Conservation (phyloP, 164 flowering plant genomes). For the Santalum album region DNA sequence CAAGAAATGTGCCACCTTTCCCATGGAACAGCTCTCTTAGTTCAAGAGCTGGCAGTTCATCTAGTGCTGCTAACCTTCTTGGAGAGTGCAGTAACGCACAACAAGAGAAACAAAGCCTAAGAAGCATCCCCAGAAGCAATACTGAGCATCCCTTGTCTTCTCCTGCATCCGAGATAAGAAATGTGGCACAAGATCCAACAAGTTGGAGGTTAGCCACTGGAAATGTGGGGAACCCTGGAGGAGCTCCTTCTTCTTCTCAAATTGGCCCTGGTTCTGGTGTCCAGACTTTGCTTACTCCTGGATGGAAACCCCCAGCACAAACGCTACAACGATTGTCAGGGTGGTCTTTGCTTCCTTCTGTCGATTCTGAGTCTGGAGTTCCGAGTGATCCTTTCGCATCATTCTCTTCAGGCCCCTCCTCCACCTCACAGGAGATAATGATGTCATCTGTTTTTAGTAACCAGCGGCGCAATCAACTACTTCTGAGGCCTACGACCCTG, state of each 20-base stretch:
- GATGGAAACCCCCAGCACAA: conserved; percentile 20
- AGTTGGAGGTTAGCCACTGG: conserved; percentile 34
- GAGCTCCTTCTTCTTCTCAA: conserved; percentile 22
- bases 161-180: conserved; percentile 29
- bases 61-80: conserved; percentile 15
- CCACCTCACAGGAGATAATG: conserved; percentile 18
- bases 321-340: conserved; percentile 26
- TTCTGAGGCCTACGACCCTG: conserved; percentile 20
- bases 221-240: conserved; percentile 16
- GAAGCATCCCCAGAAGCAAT: conserved; percentile 24
- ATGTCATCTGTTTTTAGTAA: conserved; percentile 21
- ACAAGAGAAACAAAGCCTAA: conserved; percentile 18
- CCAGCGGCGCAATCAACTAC: conserved; percentile 16
- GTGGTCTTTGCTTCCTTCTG: conserved; percentile 33
- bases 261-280: conserved; percentile 19
- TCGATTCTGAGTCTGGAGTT: conserved; percentile 26
- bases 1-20: conserved; percentile 26
- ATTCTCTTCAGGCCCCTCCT: conserved; percentile 25
- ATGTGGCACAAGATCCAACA: conserved; percentile 28
- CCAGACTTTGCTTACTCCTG: conserved; percentile 18
- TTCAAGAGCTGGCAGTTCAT: conserved; percentile 26
- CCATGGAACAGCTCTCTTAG: conserved; percentile 30
- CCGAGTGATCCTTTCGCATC: conserved; percentile 23
- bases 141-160: conserved; percentile 22
- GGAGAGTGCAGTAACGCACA: conserved; percentile 22